Percentiles rank a stretch among this genome's conserved stretches.
Conservation (phyloP, 805 yeast genomes). For the Candida morakotiae region DNA sequence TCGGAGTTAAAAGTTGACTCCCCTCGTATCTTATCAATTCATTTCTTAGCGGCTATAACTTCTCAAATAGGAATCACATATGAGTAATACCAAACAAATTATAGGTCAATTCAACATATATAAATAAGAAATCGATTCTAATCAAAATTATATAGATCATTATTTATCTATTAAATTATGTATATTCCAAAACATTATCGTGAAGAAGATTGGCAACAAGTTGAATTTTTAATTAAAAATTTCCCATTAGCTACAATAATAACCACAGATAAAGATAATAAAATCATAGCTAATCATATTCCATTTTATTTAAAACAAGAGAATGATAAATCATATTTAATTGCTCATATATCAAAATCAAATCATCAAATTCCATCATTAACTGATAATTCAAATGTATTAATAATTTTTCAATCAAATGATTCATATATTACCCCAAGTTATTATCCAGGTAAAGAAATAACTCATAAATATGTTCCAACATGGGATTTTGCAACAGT, state of each 20-base stretch:
- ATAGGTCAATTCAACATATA: too few relatives aligned
- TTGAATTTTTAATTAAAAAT: constrained; percentile 37
- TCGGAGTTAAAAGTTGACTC: too few relatives aligned
- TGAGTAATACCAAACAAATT: too few relatives aligned
- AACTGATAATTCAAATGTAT: constrained; percentile 32
- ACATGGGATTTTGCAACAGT: constrained; percentile 65
- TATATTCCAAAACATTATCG: constrained; percentile 33
- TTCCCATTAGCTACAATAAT: constrained; percentile 53
- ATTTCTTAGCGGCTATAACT: neutral
- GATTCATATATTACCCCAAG: constrained; percentile 55
- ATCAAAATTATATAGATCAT: too few relatives aligned
- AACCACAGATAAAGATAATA: constrained; percentile 34
- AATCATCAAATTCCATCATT: constrained; percentile 49
- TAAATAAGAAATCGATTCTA: too few relatives aligned
- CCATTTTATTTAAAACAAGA: constrained; percentile 46
- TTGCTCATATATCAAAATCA: constrained; percentile 52
- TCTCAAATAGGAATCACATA: neutral
- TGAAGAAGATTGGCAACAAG: constrained; percentile 31
- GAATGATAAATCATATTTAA: constrained; percentile 36
- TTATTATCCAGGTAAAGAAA: constrained; percentile 54
- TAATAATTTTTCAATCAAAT: constrained; percentile 49
- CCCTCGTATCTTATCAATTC: too few relatives aligned
- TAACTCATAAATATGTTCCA: constrained; percentile 61
- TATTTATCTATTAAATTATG: constrained; percentile 26
- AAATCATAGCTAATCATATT: constrained; percentile 50